A percentile compares a stretch with the other conserved stretches of the same genome.
Conservation (phyloP, 2,329 filamentous ascomycete species). For the Thyridium curvatum region DNA sequence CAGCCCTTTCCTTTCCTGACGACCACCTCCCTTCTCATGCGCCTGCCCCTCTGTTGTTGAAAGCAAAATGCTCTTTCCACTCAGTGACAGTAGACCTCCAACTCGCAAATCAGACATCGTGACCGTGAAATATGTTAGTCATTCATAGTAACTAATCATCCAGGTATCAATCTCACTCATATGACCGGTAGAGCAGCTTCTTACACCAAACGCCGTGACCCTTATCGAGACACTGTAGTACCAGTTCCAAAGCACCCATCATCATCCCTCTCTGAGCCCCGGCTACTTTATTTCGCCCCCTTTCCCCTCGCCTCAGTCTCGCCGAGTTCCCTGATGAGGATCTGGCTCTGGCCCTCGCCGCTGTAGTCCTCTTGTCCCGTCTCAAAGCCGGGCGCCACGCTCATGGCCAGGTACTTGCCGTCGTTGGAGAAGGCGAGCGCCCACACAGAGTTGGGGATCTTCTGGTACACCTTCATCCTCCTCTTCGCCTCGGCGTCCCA, state of each 20-base stretch:
- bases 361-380: constrained; percentile 75
- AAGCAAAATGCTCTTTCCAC: too few relatives aligned
- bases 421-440: constrained; percentile 71
- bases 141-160: background rate
- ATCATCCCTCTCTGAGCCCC: background rate
- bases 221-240: too few relatives aligned
- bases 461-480: constrained; percentile 82
- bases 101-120: too few relatives aligned
- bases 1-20: too few relatives aligned
- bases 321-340: constrained; percentile 77
- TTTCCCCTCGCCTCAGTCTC: constrained; percentile 88
- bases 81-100: too few relatives aligned
- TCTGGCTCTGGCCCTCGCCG: constrained; percentile 65
- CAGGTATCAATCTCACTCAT: background rate
- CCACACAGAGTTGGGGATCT: constrained; percentile 72
- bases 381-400: constrained; percentile 81
- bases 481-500: constrained; percentile 92
- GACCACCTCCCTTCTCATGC: too few relatives aligned
- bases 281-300: constrained; percentile 57
- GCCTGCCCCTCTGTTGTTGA: too few relatives aligned
- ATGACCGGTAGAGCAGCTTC: too few relatives aligned
- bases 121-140: too few relatives aligned
- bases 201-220: too few relatives aligned
- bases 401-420: constrained; percentile 73
- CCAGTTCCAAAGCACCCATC: background rate